Conservation (phyloP, 2,329 filamentous ascomycete species). For the Alternaria brassicicola region DNA sequence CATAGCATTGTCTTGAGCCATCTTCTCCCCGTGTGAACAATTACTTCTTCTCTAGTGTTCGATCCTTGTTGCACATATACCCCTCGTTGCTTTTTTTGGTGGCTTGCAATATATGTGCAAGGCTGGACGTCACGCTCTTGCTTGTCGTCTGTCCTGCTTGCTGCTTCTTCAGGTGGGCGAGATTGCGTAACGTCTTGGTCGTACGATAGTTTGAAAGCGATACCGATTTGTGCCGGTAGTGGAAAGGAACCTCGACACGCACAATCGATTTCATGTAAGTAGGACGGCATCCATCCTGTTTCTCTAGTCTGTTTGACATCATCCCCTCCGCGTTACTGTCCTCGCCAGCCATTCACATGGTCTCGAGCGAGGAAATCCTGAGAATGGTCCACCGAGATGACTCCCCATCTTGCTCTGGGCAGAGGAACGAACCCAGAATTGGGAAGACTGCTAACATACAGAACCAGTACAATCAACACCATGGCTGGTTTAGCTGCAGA, state of each 20-base stretch:
- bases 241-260: background rate
- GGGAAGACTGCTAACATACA: background rate
- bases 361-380: background rate
- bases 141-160: background rate
- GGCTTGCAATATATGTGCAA: background rate
- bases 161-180: background rate
- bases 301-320: background rate
- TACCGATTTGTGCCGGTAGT: background rate
- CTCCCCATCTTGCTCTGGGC: background rate
- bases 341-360: background rate
- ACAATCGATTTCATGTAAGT: background rate
- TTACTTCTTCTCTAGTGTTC: background rate
- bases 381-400: background rate
- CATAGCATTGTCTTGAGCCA: background rate
- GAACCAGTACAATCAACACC: slow-evolving; percentile 7
- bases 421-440: background rate
- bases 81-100: slow-evolving; percentile 6
- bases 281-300: background rate
- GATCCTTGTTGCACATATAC: slow-evolving; percentile 1
- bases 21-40: background rate
- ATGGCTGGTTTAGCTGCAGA: slow-evolving; percentile 22
- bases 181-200: background rate
- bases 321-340: background rate
- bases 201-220: background rate
- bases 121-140: background rate